Evolutionary conservation across 1,139 yeast species (phyloP).

Genomic region (Geotrichum candidum): DNA sequence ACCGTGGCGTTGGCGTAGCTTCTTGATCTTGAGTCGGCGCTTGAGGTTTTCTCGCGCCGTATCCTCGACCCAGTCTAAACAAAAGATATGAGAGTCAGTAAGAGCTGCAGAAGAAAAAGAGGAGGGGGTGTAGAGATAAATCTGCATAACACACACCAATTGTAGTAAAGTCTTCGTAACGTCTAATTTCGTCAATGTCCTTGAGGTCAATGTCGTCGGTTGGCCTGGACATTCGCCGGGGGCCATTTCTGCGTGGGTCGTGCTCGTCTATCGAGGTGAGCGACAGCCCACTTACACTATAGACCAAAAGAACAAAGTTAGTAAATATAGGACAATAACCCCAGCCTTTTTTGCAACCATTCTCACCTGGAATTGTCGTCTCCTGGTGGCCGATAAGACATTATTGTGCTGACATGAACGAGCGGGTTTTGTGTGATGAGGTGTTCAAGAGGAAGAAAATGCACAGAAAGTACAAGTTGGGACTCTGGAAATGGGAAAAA

Average conservation of each 20-base stretch:
- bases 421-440: not conserved
- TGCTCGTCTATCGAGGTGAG: conserved; percentile 11
- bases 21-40: conserved; percentile 30
- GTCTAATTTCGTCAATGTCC: conserved; percentile 28
- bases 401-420: not conserved
- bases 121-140: not conserved
- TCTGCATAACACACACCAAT: conserved; percentile 19
- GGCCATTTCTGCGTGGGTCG: not conserved
- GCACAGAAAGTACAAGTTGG: not conserved
- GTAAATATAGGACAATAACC: not conserved
- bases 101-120: conserved; percentile 26
- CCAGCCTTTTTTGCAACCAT: not conserved
- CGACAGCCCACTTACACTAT: conserved; percentile 9
- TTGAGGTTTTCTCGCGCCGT: conserved; percentile 50
- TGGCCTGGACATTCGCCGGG: not conserved
- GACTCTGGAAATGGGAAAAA: not conserved
- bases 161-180: conserved; percentile 35
- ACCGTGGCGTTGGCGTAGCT: conserved; percentile 14
- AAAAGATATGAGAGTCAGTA: conserved; percentile 39
- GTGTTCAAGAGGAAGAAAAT: not conserved
- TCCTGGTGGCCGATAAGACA: not conserved
- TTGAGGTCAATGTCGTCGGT: conserved; percentile 16
- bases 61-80: conserved; percentile 77
- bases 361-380: not conserved
- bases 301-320: not conserved